Evolutionary conservation across 495 filamentous ascomycete genomes (phyloP), one percentile per base, ranked within the genome.

Genomic region (Friedmanniomyces simplex): DNA sequence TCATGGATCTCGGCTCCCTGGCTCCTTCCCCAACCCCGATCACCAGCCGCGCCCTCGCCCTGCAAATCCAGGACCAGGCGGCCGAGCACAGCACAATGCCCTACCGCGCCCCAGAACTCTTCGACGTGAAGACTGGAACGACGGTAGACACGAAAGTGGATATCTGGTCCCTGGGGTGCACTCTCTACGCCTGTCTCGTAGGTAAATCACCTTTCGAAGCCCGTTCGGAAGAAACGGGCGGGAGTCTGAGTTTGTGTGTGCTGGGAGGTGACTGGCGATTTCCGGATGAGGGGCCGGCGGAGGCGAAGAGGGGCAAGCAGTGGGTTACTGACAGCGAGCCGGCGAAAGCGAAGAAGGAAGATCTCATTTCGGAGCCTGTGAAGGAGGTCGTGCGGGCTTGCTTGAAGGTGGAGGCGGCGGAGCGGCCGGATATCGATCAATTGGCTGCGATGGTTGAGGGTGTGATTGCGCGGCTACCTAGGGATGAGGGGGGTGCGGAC

Each of bases 61-160:
- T 98, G 58, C 86, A 87, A 3, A 87, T 91, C 13, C 93, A 98
- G 71, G 93, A 98, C 63, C 86, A 80, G 18, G 93, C 93, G 8
- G 93, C 91, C 8, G 93, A 98, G 69, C 91, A 96, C 74, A 89
- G 83, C 60, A 98, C 93, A 14, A 96, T 98, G 90, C 91, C 94
- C 1, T 98, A 98, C 72, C 89, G 93, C 50, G 93, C 93, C 1
- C 93, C 93, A 0, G 93, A 98, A 71, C 83, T 98, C 34, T 98
- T 98, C 69, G 93, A 98, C 66, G 94, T 97, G 55, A 95, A 96
- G 70, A 96, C 90, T 2, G 91, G 89, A 36, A 86, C 84, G 11
- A 79, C 88, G 46, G 84, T 98, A 64, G 93, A 98, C 68, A 95
- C 93, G 18, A 97, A 96, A 69, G 93, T 95, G 41, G 93, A 98